Percentiles rank a stretch among this genome's conserved stretches.
Conservation (phyloP, 164 flowering plant species). For the Nymphaea thermarum region DNA sequence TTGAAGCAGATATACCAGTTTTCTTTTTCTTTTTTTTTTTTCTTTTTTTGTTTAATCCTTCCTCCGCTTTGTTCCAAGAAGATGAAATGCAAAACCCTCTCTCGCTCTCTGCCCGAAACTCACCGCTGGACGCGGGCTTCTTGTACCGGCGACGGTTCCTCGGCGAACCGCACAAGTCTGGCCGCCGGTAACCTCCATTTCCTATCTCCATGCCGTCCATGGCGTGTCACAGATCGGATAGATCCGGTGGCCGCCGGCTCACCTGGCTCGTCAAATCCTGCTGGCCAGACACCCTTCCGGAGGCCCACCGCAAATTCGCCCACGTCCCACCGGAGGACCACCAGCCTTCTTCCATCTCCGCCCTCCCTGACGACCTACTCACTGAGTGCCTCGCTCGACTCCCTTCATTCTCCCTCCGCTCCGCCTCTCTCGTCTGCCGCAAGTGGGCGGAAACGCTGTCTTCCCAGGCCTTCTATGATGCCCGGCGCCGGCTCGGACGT, state of each 20-base stretch:
- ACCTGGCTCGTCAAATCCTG: slow-evolving; percentile 84
- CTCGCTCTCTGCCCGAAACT: neutral
- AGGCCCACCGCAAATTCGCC: slow-evolving; percentile 9
- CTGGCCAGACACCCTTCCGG: slow-evolving; percentile 37
- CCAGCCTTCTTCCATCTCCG: slow-evolving; percentile 19
- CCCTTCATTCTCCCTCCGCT: slow-evolving; percentile 41
- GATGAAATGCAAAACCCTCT: neutral
- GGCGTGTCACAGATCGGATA: neutral
- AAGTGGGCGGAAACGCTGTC: slow-evolving; percentile 39
- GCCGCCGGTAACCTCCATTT: neutral
- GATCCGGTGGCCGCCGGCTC: slow-evolving; percentile 9
- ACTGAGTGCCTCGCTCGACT: slow-evolving; percentile 63
- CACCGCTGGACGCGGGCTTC: neutral
- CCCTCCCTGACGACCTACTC: slow-evolving; percentile 78
- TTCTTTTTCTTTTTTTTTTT: no score
- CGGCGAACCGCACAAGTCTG: neutral
- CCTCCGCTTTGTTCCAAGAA: neutral
- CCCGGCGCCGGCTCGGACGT: slow-evolving; percentile 43
- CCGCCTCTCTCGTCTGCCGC: slow-evolving; percentile 52
- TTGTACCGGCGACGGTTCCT: neutral
- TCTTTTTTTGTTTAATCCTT: neutral
- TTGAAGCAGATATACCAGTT: no score
- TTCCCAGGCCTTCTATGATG: slow-evolving; percentile 34
- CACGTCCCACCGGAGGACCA: slow-evolving; percentile 2
- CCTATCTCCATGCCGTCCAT: neutral